Evolutionary conservation across 768 basidiomycete genomes (phyloP), one percentile per base, ranked within the genome.

Genomic region (Suillus subalutaceus): DNA sequence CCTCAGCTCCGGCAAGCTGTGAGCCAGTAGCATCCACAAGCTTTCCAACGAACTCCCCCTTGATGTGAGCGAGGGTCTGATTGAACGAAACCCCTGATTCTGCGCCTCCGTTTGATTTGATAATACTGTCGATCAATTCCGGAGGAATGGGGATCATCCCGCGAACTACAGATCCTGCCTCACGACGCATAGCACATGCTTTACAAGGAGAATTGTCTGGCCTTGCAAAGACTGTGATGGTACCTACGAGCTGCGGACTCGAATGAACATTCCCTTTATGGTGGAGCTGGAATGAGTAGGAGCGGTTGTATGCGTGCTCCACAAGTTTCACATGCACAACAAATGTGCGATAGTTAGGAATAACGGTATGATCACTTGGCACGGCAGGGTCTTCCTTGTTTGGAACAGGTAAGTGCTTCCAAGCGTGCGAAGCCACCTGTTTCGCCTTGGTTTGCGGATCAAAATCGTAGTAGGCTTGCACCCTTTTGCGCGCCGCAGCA

Each of bases 61-160:
- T 63, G 46, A 74, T 68, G 23, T 70, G 64, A 20, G 15, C 63
- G n/a, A 66, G n/a, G 0, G 69, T 72, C 13, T 32, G 44, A 4
- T 66, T 68, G 60, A 74, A 57, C n/a, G 70, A 38, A 56, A 60
- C 43, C 59, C 40, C 26, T n/a, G 60, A n/a, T 1, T 38, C 18
- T 5, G 60, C 62, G 15, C 63, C 43, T 37, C 56, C 64, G 40
- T 60, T 68, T 18, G 65, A 57, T 15, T 70, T 66, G 26, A 75
- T 63, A 63, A 75, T 67, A 0, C 72, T 69, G 41, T 73, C 63
- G 62, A 77, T 64, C 58, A 77, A 5, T 37, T 63, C 18, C 40
- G 66, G n/a, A 3, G 73, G 69, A 18, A 75, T 67, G 52, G 67
- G 65, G 62, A 75, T 77, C 26, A 75, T 64, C 6, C 76, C 74